Percentiles rank a stretch among this genome's conserved stretches.
phyloP scores from a whole-genome alignment of 371 early-diverging fungal species.

The Batrachochytrium dendrobatidis region DNA sequence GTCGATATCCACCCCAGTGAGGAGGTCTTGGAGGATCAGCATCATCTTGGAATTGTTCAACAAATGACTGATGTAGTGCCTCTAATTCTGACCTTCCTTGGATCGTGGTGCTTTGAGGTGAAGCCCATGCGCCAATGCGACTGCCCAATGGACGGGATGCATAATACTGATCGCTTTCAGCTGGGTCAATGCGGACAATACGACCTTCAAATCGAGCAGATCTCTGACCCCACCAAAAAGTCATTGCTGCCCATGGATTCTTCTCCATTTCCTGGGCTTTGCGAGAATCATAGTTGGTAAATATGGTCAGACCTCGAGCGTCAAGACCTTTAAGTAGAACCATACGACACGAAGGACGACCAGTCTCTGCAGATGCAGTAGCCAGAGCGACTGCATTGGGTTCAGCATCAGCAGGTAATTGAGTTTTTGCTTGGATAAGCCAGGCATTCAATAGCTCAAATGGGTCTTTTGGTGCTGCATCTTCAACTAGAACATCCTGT shows the following conservation, averaged over 20 bases:
- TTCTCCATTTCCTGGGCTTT: conserved; percentile 32
- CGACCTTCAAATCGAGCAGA: conserved; percentile 37
- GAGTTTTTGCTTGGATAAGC: conserved; percentile 25
- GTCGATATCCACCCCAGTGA: conserved; percentile 42
- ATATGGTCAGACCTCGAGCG: conserved; percentile 37
- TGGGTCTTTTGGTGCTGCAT: conserved; percentile 14
- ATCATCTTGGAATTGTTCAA: conserved; percentile 16
- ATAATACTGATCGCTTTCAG: conserved; percentile 39
- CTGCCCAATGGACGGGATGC: conserved; percentile 31
- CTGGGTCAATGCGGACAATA: conserved; percentile 17
- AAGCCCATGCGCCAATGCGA: conserved; percentile 41
- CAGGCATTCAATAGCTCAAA: conserved; percentile 32
- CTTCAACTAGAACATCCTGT: conserved; percentile 15
- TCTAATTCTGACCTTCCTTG: conserved; percentile 23
- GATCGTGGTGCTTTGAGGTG: conserved; percentile 25
- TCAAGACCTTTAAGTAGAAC: conserved; percentile 44
- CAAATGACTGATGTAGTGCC: conserved; percentile 8
- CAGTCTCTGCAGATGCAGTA: conserved; percentile 14
- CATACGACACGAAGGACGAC: conserved; percentile 32
- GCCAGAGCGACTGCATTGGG: conserved; percentile 40
- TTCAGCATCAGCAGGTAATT: conserved; percentile 17
- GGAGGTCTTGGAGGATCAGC: conserved; percentile 29
- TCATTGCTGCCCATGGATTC: conserved; percentile 33
- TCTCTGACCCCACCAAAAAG: conserved; percentile 36
- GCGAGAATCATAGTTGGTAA: conserved; percentile 42